phyloP scores from a whole-genome alignment of 148 eudicot genomes.

The Fagopyrum tataricum region DNA sequence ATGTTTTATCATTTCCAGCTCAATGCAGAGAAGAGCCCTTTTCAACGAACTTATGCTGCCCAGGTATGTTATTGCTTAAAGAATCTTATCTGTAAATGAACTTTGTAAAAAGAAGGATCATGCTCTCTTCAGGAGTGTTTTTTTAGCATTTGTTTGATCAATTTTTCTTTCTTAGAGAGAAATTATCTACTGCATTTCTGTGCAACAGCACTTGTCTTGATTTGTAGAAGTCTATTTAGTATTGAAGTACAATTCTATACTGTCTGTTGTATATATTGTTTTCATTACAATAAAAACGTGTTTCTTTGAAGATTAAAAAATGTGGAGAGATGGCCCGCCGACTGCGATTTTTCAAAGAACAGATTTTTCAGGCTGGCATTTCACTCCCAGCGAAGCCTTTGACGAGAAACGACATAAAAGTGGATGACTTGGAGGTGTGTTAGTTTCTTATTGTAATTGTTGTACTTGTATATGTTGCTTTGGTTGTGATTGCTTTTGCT shows the following conservation, averaged over 20 bases:
- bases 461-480: not conserved
- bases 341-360: constrained; percentile 65
- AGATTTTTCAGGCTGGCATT: constrained; percentile 73
- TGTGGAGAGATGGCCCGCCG: constrained; percentile 92
- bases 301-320: constrained; percentile 70
- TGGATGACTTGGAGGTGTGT: constrained; percentile 83
- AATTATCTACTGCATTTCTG: not conserved
- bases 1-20: constrained; percentile 36
- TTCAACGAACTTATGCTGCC: constrained; percentile 62
- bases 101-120: not conserved
- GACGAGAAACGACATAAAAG: constrained; percentile 29
- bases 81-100: too few relatives aligned
- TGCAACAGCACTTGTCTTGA: too few relatives aligned
- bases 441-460: not conserved
- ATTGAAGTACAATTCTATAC: not conserved
- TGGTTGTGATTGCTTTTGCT: not conserved
- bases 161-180: not conserved
- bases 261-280: not conserved
- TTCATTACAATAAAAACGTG: not conserved
- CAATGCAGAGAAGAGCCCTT: constrained; percentile 71
- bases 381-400: constrained; percentile 35
- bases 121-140: not conserved
- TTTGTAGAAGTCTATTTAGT: too few relatives aligned
- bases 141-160: not conserved
- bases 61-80: constrained; percentile 32